Evolutionary conservation across 108 stramenopile genomes (phyloP), one percentile per base, ranked within the genome.

Genomic region (Thalassiosira profunda): DNA sequence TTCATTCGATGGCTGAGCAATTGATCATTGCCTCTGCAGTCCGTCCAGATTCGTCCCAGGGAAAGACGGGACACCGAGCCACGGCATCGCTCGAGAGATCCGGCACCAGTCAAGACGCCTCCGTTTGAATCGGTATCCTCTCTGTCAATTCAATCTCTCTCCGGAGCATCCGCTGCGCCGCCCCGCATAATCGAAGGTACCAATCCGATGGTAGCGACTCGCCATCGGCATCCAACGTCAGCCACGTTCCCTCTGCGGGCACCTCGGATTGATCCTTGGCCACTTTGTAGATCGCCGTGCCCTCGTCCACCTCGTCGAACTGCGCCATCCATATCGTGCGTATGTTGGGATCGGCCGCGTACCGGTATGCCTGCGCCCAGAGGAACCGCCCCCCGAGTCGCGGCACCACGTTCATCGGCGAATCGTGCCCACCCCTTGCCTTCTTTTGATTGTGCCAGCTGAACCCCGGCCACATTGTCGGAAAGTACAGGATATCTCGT

Each of bases 401-500:
- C 0, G 80, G 80, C 3, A 81, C 66, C 12, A 31, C 14, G 26
- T 81, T 81, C 42, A 72, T 4, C 20, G 67, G 56, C 31, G 34
- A 34, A 11, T 12, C 30, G 0, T 34, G 30, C 17, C 6, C 21
- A 23, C n/a, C 26, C 2, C 31, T 14, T 38, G 42, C 10, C 12
- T 59, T 30, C 6, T 76, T 76, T 3, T 65, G 57, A 38, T 81
- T 76, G 37, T 59, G 45, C 57, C 46, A 64, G 7, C 70, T 72
- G 67, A 81, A 81, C 0, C 80, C 80, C 11, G 80, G 80, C 52
- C 68, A 81, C 56, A 81, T 74, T 58, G 74, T 70, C 1, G 80
- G 80, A 62, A 81, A 55, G 61, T 81, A 81, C 17, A 70, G 58
- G 40, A 81, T 72, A 4, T 46, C 70, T 14, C 15, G 30, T 0